Evolutionary conservation across 495 filamentous ascomycete genomes (phyloP), one percentile per base, ranked within the genome.

Genomic region (Baudoinia panamericana): DNA sequence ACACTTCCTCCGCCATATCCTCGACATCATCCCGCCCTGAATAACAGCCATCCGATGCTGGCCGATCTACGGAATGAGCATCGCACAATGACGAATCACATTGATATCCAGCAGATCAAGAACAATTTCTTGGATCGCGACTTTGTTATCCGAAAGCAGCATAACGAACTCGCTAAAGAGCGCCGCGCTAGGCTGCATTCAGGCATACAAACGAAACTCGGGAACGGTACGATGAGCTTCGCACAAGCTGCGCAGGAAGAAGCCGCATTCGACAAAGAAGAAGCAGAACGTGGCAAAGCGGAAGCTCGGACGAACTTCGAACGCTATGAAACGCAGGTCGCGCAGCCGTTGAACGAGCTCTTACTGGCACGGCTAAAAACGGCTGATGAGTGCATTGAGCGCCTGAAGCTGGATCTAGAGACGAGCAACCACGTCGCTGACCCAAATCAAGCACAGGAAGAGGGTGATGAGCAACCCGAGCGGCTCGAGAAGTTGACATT

Each of bases 401-500:
- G 79, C 39, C 62, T 94, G 12, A 77, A 73, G 32, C 68, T 71
- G 32, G 72, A 73, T 13, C 67, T 94, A 0, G 27, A 31, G 8
- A 28, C 3, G n/a, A 83, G 79, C 42, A 74, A 77, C 41, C 79
- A 84, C 46, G 80, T 77, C 0, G 71, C 71, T 10, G 75, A 76
- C 39, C 84, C 84, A 2, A 84, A 90, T 49, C 70, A 80, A 40
- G 78, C 84, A 0, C 87, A 94, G 51, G 85, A 93, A 58, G 87
- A 93, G 59, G 88, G 88, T 39, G 87, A 95, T 52, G 88, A 93
- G 56, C 81, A 88, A 55, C 86, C 90, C 0, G 92, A 96, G 62
- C 67, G 96, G 0, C 67, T 95, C 1, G 90, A 97, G 60, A 90
- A 90, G 47, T 69, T 97, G 3, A 96, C 90, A 0, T 74, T 93